phyloP scores from a whole-genome alignment of 345 rosid genomes.

The Hirschfeldia incana region DNA sequence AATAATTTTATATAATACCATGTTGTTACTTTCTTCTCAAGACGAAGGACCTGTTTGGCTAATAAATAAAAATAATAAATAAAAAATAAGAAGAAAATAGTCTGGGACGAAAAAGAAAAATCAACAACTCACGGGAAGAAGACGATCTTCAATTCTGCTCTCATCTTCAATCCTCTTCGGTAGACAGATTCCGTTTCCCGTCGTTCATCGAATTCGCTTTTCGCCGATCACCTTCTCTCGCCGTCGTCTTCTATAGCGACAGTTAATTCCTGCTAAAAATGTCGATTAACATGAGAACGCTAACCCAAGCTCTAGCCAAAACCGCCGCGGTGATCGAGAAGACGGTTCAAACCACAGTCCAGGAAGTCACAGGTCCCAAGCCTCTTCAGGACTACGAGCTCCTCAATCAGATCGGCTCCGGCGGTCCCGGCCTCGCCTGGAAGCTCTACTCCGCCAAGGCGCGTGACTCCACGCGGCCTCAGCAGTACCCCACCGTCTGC shows the following conservation, averaged over 20 bases:
- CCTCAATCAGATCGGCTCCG: conserved; percentile 66
- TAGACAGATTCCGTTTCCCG: not conserved
- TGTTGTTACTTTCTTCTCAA: not conserved
- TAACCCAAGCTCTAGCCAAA: conserved; percentile 90
- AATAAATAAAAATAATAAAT: conserved; percentile 4
- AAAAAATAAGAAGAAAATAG: not conserved
- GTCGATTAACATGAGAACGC: conserved; percentile 89
- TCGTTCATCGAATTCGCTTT: not conserved
- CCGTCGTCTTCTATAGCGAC: conserved; percentile 46
- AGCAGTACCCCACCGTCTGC: conserved; percentile 88
- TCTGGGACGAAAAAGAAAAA: not conserved
- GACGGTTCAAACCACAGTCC: conserved; percentile 91
- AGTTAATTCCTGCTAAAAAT: conserved; percentile 42
- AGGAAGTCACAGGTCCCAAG: conserved; percentile 93
- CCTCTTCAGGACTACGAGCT: conserved; percentile 89
- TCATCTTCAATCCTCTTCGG: not conserved
- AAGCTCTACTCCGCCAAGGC: conserved; percentile 73
- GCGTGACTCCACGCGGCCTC: conserved; percentile 69
- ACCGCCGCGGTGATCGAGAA: conserved; percentile 95
- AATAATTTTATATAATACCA: not conserved
- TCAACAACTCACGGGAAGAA: conserved; percentile 18
- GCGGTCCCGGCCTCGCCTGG: conserved; percentile 59
- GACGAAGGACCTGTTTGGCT: not conserved
- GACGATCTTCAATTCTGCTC: conserved; percentile 31
- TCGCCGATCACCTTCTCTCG: conserved; percentile 34